Evolutionary conservation across 1,139 yeast genomes (phyloP).

Genomic region (Blastobotrys petasosporus): DNA sequence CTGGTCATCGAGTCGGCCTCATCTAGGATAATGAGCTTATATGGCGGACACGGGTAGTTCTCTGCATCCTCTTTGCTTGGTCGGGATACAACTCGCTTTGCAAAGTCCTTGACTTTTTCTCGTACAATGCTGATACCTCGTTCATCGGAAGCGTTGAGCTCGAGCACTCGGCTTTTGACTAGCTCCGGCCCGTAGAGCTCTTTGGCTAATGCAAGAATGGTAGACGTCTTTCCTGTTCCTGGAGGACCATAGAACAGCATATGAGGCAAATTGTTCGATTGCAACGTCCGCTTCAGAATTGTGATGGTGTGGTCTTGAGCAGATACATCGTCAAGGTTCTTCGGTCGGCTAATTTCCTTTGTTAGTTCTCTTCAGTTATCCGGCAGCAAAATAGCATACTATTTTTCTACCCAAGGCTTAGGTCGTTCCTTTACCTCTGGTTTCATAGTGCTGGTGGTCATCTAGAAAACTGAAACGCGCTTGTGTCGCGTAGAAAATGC

Average conservation of each 20-base stretch:
- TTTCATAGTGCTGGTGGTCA: no score
- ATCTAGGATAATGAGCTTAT: conserved; percentile 34
- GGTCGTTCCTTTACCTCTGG: neutral
- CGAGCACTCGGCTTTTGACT: conserved; percentile 83
- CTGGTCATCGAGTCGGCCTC: conserved; percentile 99
- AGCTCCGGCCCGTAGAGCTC: conserved; percentile 87
- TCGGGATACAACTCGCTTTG: conserved; percentile 77
- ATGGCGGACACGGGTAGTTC: conserved; percentile 64
- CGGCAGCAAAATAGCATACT: conserved; percentile 38
- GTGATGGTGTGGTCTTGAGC: conserved; percentile 88
- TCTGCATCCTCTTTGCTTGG: conserved; percentile 62
- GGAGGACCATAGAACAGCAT: conserved; percentile 93
- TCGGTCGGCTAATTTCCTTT: conserved; percentile 55
- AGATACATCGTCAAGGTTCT: conserved; percentile 73
- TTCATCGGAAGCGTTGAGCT: conserved; percentile 82
- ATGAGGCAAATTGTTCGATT: conserved; percentile 57
- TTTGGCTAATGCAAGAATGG: conserved; percentile 81
- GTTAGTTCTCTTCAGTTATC: neutral
- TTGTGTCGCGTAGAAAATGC: no score
- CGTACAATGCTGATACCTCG: conserved; percentile 83
- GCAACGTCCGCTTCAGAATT: conserved; percentile 73
- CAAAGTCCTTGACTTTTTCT: conserved; percentile 78
- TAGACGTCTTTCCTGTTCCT: conserved; percentile 94
- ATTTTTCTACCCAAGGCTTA: conserved; percentile 71
- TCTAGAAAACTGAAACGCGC: no score